These are phyloP conservation scores for Mycena vulgaris DNA, from an alignment of 768 basidiomycete genomes.

Conservation along the genomic window DNA sequence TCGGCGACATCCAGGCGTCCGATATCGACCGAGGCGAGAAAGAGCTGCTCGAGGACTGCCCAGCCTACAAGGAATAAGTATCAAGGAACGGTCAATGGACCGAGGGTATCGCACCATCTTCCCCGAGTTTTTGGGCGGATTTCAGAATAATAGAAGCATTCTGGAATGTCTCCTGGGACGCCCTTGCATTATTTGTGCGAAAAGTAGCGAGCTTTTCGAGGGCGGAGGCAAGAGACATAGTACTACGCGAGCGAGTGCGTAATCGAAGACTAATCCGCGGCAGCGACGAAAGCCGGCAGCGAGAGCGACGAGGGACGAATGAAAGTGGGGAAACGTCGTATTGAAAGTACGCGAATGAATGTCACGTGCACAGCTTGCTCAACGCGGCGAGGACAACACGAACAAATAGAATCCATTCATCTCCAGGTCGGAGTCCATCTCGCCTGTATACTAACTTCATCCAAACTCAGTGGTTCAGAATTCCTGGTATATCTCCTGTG, in stretches of 20 bases:
- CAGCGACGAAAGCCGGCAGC: too few relatives aligned
- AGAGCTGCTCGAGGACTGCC: conserved; percentile 86
- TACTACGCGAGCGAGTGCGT: neutral
- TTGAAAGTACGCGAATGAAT: too few relatives aligned
- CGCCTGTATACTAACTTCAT: neutral
- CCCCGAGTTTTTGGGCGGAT: conserved; percentile 62
- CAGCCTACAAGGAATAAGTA: conserved; percentile 65
- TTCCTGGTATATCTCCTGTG: too few relatives aligned
- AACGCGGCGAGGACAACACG: neutral
- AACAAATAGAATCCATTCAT: neutral
- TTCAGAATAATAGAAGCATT: conserved; percentile 68
- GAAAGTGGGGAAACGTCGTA: too few relatives aligned
- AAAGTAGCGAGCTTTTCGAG: conserved; percentile 69
- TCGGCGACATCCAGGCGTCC: conserved; percentile 82
- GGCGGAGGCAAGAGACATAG: conserved; percentile 64
- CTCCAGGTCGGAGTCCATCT: too few relatives aligned
- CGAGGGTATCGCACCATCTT: conserved; percentile 63
- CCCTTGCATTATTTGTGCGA: conserved; percentile 65
- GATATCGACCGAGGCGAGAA: conserved; percentile 83
- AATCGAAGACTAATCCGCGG: too few relatives aligned
- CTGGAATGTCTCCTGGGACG: conserved; percentile 73
- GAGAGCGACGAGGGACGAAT: too few relatives aligned
- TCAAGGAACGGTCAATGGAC: conserved; percentile 18
- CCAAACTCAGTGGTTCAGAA: too few relatives aligned
- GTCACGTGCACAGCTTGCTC: neutral